Evolutionary conservation across 306 rosid genomes (phyloP).

Genomic region (Prunus salicina): DNA sequence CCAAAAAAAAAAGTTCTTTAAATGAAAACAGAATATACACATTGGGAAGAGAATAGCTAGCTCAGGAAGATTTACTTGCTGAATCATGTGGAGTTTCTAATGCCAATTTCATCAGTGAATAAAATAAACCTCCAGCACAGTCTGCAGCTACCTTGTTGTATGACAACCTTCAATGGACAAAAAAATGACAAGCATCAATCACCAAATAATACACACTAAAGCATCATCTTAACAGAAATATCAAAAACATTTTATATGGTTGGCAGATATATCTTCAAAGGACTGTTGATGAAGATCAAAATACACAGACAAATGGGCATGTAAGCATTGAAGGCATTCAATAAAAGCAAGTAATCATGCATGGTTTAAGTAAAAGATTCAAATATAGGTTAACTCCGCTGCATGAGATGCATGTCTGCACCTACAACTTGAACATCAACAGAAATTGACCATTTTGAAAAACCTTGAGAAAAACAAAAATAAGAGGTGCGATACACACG

Average conservation of each 20-base stretch:
- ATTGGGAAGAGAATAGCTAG: background rate
- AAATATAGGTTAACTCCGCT: background rate
- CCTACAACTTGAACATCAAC: background rate
- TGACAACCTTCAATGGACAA: slow-evolving; percentile 57
- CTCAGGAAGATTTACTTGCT: slow-evolving; percentile 49
- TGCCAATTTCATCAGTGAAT: slow-evolving; percentile 76
- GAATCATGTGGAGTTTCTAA: slow-evolving; percentile 57
- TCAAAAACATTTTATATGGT: background rate
- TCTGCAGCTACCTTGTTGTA: slow-evolving; percentile 75
- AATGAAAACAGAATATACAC: background rate
- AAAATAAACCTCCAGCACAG: slow-evolving; percentile 91
- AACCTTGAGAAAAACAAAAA: background rate
- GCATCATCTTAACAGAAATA: background rate
- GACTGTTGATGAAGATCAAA: background rate
- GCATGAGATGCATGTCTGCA: background rate
- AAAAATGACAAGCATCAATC: slow-evolving; percentile 17
- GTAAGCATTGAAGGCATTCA: background rate
- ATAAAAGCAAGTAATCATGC: background rate
- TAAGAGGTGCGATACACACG: background rate
- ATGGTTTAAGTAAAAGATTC: background rate
- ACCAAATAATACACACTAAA: slow-evolving; percentile 6
- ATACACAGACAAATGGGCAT: background rate
- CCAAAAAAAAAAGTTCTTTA: background rate
- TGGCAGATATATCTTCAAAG: background rate
- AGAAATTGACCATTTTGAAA: background rate